These are phyloP conservation scores for Emergomyces orientalis DNA, from an alignment of 2,329 filamentous ascomycete species.

Conservation along the genomic window DNA sequence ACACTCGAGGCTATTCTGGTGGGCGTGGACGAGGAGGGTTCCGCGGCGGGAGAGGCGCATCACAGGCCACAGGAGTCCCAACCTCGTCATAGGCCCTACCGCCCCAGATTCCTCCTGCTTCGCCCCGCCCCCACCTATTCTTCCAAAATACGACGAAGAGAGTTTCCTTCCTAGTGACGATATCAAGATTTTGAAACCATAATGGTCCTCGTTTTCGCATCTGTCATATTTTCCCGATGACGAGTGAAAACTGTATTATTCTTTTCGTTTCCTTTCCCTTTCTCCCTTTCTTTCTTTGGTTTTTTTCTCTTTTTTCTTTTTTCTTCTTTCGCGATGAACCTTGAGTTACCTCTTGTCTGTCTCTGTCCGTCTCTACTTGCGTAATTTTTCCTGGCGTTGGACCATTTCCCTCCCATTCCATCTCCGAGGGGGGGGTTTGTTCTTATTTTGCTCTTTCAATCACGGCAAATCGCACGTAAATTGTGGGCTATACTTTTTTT, in stretches of 20 bases:
- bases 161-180: not conserved
- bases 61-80: constrained; percentile 33
- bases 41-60: constrained; percentile 32
- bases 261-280: not conserved
- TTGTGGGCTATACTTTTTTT: not conserved
- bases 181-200: not conserved
- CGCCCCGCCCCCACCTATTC: not conserved
- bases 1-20: constrained; percentile 39
- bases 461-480: not conserved
- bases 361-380: not conserved
- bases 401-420: not conserved
- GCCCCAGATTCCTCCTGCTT: not conserved
- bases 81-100: constrained; percentile 10
- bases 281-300: not conserved
- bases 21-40: constrained; percentile 37
- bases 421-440: not conserved
- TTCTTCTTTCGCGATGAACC: not conserved
- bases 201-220: not conserved
- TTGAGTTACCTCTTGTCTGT: not conserved
- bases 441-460: not conserved
- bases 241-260: not conserved
- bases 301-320: not conserved
- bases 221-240: not conserved
- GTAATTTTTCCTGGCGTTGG: constrained; percentile 1
- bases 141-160: not conserved